Evolutionary conservation across 108 stramenopile species (phyloP), one percentile per base, ranked within the genome.

Genomic region (Cyclotella atomus): DNA sequence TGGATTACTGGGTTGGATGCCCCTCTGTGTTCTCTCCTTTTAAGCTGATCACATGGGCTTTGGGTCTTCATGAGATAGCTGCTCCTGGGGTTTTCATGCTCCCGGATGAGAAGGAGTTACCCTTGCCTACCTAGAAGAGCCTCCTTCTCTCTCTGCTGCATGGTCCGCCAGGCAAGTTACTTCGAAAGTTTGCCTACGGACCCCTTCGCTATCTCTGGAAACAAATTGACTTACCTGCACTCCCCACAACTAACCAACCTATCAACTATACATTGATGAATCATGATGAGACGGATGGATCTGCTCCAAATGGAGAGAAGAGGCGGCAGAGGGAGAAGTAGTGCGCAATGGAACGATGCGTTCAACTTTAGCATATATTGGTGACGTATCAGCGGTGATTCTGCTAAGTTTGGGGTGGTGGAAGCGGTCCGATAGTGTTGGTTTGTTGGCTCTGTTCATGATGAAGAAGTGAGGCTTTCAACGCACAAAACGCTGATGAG

Each of bases 91-190:
- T 46, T 28, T 59, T 59, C 17, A 14, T 35, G 15, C 57, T 34
- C 1, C 57, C 30, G 1, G 33, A 33, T 1, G 57, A 32, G 1
- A 0, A 38, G 1, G 38, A 43, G 2, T 30, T 65, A 2, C 64
- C 47, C 1, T 2, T 16, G 17, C 1, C 5, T 9, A 14, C 9
- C 8, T 15, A 30, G 9, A 30, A 2, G 25, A 28, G 16, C 14
- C 6, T 14, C 20, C 9, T 33, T 15, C 9, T 15, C 0, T 43
- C 44, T 30, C 46, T 50, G 1, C 30, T 50, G 15, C 12, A 12
- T 5, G 41, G 64, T 2, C 64, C 64, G 1, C 64, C 64, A 2
- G 64, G 64, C 12, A 65, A 65, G 28, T 14, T 65, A 1, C 41
- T 65, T 2, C 2, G 64, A 21, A 50, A 47, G 9, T 30, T 50